A percentile compares a stretch with the other conserved stretches of the same genome.
phyloP scores from a whole-genome alignment of 768 basidiomycete species.

The Leccinum incarnatum region DNA sequence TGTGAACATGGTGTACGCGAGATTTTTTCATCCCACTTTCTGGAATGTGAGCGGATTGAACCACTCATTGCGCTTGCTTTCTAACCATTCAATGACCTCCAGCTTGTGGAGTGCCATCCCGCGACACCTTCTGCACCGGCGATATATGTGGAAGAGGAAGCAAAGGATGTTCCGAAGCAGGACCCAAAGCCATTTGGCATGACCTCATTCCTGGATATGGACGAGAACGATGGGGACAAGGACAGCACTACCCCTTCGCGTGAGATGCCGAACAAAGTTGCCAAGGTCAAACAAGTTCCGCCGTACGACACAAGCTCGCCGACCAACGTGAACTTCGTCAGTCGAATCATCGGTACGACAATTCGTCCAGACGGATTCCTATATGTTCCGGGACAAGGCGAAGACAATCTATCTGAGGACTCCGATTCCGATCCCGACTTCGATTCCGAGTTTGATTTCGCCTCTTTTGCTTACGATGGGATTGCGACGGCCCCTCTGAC shows the following conservation, averaged over 20 bases:
- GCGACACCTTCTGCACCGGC: slow-evolving; percentile 13
- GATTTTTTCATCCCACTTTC: slow-evolving; percentile 18
- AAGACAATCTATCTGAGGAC: not conserved
- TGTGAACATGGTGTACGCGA: slow-evolving; percentile 20
- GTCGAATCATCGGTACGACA: slow-evolving; percentile 16
- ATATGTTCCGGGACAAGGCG: not conserved
- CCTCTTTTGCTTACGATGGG: not conserved
- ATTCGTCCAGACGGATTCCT: slow-evolving; percentile 11
- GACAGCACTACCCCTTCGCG: not conserved
- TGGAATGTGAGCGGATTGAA: slow-evolving; percentile 16
- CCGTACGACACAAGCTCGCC: slow-evolving; percentile 13
- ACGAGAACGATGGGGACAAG: not conserved
- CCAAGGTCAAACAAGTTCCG: slow-evolving; percentile 3
- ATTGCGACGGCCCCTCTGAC: not conserved
- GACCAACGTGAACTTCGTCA: slow-evolving; percentile 7
- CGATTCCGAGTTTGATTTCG: not conserved
- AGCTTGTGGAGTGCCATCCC: slow-evolving; percentile 19
- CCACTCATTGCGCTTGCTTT: not conserved
- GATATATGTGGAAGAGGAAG: slow-evolving; percentile 23
- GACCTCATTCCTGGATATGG: slow-evolving; percentile 2
- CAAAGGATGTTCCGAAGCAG: not conserved
- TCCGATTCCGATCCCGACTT: not conserved
- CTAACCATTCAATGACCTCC: not conserved
- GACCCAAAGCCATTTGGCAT: slow-evolving; percentile 4
- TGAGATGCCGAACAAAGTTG: not conserved